Evolutionary conservation across 73 alveolate species (phyloP).

Genomic region (Paramecium sexaurelia): DNA sequence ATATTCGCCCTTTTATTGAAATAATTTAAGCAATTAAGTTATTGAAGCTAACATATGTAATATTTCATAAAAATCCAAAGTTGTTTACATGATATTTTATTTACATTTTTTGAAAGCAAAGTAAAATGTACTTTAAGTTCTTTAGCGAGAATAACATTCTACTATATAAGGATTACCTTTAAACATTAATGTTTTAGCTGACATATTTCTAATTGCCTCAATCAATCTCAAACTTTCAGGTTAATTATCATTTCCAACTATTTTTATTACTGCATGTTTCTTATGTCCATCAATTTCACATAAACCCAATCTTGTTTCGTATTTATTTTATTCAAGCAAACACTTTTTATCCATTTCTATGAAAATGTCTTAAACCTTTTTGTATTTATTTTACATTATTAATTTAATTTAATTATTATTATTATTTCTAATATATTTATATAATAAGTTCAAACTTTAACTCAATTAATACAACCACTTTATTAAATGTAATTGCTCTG

Average conservation of each 20-base stretch:
- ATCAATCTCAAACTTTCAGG: not conserved
- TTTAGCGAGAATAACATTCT: not conserved
- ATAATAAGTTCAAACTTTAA: no score
- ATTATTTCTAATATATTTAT: no score
- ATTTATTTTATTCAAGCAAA: not conserved
- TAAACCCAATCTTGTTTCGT: not conserved
- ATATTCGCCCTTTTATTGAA: not conserved
- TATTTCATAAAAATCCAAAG: not conserved
- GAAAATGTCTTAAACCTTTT: not conserved
- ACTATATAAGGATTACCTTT: not conserved
- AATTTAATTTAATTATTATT: no score
- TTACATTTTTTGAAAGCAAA: not conserved
- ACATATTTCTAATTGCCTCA: not conserved
- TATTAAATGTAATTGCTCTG: no score
- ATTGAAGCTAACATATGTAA: not conserved
- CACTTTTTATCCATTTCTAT: not conserved
- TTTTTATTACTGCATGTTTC: not conserved
- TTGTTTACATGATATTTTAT: not conserved
- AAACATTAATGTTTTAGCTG: not conserved
- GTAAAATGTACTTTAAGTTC: not conserved
- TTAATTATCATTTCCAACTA: not conserved
- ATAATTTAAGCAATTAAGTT: not conserved
- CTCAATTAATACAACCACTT: no score
- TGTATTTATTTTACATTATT: slow-evolving; percentile 7
- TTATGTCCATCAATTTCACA: slow-evolving; percentile 13